Evolutionary conservation across 2,329 filamentous ascomycete species (phyloP).

Genomic region (Aspergillus nomiae): DNA sequence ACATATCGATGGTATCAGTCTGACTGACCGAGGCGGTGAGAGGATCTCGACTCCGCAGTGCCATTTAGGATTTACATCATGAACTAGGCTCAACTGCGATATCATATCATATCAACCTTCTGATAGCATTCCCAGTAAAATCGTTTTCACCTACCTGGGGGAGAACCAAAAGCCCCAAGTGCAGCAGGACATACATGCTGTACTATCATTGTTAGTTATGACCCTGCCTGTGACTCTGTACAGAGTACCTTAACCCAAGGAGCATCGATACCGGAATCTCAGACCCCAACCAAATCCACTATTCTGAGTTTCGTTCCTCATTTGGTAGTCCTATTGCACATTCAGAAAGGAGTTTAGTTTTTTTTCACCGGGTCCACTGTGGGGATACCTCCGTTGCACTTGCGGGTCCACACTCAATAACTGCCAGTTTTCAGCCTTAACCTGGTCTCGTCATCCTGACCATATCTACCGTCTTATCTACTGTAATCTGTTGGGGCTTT

Average conservation of each 20-base stretch:
- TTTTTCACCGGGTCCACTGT: neutral
- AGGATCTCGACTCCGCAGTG: slow-evolving; percentile 7
- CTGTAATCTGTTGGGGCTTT: neutral
- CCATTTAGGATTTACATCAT: neutral
- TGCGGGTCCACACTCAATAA: neutral
- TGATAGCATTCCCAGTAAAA: neutral
- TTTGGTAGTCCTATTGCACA: neutral
- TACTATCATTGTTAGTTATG: neutral
- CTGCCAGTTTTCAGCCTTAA: slow-evolving; percentile 2
- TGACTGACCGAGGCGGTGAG: slow-evolving; percentile 5
- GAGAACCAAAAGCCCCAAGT: neutral
- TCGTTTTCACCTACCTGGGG: neutral
- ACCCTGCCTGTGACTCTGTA: neutral
- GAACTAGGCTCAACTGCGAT: neutral
- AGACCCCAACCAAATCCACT: neutral
- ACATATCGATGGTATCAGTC: slow-evolving; percentile 11
- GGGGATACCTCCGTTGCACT: neutral
- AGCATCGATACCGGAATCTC: neutral
- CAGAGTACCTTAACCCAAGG: neutral
- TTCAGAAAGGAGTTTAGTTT: neutral
- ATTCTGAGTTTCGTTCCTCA: neutral
- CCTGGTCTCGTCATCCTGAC: slow-evolving; percentile 6
- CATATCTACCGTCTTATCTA: neutral
- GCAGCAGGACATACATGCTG: neutral
- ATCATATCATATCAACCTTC: neutral